A percentile compares a stretch with the other conserved stretches of the same genome.
Conservation (phyloP, 2,329 filamentous ascomycete genomes). For the Colletotrichum ledebouriae region DNA sequence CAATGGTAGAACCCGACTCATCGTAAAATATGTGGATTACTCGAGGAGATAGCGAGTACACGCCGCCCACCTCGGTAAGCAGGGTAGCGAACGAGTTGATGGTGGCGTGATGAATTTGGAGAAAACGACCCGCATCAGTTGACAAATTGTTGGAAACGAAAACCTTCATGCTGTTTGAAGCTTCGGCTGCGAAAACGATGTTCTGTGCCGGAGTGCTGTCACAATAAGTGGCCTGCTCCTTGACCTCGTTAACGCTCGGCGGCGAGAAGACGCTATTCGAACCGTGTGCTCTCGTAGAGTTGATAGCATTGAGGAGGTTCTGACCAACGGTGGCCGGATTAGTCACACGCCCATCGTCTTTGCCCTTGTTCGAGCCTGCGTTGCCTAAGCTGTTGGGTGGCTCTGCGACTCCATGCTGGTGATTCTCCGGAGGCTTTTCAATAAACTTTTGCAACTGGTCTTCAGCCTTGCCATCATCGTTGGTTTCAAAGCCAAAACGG, state of each 20-base stretch:
- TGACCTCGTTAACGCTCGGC: constrained; percentile 79
- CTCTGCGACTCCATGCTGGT: constrained; percentile 24
- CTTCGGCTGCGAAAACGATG: constrained; percentile 77
- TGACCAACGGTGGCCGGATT: constrained; percentile 73
- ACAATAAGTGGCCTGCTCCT: constrained; percentile 88
- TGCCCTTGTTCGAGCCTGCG: constrained; percentile 44
- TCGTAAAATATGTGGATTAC: constrained; percentile 92
- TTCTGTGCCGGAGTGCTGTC: constrained; percentile 82
- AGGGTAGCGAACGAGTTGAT: constrained; percentile 79
- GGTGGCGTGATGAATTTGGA: constrained; percentile 69
- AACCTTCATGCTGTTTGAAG: constrained; percentile 79
- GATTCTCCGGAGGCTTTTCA: constrained; percentile 48
- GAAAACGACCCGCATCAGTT: constrained; percentile 66
- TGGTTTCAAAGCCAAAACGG: constrained; percentile 75
- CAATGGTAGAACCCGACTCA: constrained; percentile 82
- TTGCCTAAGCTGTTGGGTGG: neutral
- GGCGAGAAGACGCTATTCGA: constrained; percentile 80
- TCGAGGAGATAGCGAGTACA: constrained; percentile 78
- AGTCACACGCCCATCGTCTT: constrained; percentile 68
- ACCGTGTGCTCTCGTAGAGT: constrained; percentile 82
- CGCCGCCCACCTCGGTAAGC: constrained; percentile 75
- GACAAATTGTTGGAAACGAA: constrained; percentile 73
- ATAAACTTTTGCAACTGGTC: constrained; percentile 62
- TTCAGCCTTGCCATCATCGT: constrained; percentile 57
- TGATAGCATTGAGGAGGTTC: constrained; percentile 83